Conservation (phyloP, 352 stramenopile genomes). For the Pythium folliculosum region DNA sequence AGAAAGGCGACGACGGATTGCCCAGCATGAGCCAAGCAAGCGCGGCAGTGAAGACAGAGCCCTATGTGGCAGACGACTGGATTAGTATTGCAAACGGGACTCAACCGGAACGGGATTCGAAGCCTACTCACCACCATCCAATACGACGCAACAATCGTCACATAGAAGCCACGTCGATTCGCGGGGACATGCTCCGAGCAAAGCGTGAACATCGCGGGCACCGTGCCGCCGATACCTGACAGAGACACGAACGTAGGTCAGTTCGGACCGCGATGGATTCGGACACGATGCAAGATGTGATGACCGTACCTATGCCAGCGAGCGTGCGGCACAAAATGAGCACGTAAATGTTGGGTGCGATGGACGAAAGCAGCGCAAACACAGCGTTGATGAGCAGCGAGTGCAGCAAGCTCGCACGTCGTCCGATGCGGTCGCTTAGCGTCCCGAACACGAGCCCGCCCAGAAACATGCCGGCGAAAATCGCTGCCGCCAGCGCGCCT, state of each 20-base stretch:
- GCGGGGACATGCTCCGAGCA: slow-evolving; percentile 87
- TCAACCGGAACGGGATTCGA: too few species aligned
- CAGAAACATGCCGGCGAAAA: slow-evolving; percentile 91
- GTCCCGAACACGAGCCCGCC: slow-evolving; percentile 79
- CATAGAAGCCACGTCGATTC: slow-evolving; percentile 69
- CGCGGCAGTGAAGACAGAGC: slow-evolving; percentile 81
- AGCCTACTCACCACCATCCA: slow-evolving; percentile 91
- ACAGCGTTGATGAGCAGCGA: slow-evolving; percentile 83
- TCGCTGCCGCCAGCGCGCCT: slow-evolving; percentile 82
- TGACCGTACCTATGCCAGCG: slow-evolving; percentile 55
- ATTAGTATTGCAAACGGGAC: too few species aligned
- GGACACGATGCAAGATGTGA: background rate
- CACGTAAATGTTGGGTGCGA: slow-evolving; percentile 60
- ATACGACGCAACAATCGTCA: slow-evolving; percentile 88
- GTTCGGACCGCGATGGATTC: too few species aligned
- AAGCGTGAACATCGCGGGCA: slow-evolving; percentile 86
- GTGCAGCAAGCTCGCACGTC: slow-evolving; percentile 66
- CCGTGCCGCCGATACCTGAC: slow-evolving; percentile 83
- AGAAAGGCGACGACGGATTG: slow-evolving; percentile 40
- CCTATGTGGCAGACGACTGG: too few species aligned
- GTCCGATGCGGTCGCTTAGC: slow-evolving; percentile 77
- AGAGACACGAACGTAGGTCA: too few species aligned
- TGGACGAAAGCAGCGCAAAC: slow-evolving; percentile 74
- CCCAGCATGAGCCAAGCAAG: slow-evolving; percentile 84
- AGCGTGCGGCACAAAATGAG: slow-evolving; percentile 65